Conservation (phyloP, 2,329 filamentous ascomycete species). For the Cryphonectria japonica region DNA sequence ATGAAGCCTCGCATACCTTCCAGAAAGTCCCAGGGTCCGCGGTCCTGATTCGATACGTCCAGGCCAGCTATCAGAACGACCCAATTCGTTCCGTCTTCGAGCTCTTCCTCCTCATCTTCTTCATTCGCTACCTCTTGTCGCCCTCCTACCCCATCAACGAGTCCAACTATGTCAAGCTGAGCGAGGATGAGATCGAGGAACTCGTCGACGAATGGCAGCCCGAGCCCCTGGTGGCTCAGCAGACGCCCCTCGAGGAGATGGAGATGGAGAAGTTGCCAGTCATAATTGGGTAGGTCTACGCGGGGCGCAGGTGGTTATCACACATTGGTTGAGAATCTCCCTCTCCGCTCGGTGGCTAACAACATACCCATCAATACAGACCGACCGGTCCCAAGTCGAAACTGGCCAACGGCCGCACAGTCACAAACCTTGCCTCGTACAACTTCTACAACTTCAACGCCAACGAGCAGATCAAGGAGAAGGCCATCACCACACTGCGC, state of each 20-base stretch:
- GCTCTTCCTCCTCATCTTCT: conserved; percentile 91
- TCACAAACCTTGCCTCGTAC: conserved; percentile 90
- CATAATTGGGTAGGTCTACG: conserved; percentile 73
- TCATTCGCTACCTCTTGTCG: conserved; percentile 87
- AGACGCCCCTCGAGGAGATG: conserved; percentile 74
- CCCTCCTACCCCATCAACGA: conserved; percentile 92
- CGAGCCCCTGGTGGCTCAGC: conserved; percentile 80
- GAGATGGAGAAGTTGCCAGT: conserved; percentile 86
- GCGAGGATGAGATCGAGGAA: conserved; percentile 96
- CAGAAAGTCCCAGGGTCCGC: conserved; percentile 92
- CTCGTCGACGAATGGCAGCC: conserved; percentile 95
- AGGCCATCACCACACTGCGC: conserved; percentile 89
- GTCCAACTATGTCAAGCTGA: conserved; percentile 85
- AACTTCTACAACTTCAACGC: conserved; percentile 98
- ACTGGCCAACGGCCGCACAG: conserved; percentile 84
- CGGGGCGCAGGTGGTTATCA: background rate
- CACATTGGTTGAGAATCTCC: background rate
- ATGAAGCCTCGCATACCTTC: conserved; percentile 66
- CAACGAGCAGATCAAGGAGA: conserved; percentile 91
- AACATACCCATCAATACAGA: conserved; percentile 47
- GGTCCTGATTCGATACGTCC: conserved; percentile 92
- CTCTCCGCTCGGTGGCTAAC: background rate
- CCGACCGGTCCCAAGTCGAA: conserved; percentile 90
- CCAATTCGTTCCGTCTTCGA: conserved; percentile 93
- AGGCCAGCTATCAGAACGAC: conserved; percentile 96